Base-by-base conservation (phyloP, 1,284 basidiomycete species). In the Rhodotorula sp. region DNA sequence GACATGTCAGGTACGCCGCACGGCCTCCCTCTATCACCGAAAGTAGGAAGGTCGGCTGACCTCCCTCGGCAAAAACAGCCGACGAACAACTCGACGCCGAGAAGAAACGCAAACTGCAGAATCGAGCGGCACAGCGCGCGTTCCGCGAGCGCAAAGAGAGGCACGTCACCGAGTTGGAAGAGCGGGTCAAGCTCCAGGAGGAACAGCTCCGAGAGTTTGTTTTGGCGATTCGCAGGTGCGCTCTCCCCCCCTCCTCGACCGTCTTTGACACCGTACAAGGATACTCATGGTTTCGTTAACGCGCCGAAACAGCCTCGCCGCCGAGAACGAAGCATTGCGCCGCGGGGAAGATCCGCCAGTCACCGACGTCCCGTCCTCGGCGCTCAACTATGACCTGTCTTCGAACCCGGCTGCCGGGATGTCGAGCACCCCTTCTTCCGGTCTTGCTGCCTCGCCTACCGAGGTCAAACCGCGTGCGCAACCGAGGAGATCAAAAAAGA, bases 141-240 rank as follows among this genome's bases (percentile, higher is more conserved):
- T 76, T 76, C 49, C 66, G 75, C 16, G 75, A 76, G 61, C 69
- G 75, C 43, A 76, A 75, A 57, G 75, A 76, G 58, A 58, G 66
- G 43, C 70, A 71, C 31, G 43, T 72, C 10, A 15, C 62, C 3
- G 75, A 76, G 2, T 48, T 76, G 3, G 75, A 76, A 39, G 65
- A 59, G 43, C 47, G 58, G 23, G 73, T 73, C 16, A 54, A 56
- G 6, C 31, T 49, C 48, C 75, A 75, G 57, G 70, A 69, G 29
- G 52, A 54, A 1, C 57, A 71, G 57, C 62, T 76, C 23, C 43
- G 47, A 1, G 26, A 51, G 21, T 70, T 59, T 15, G 23, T 61
- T 3, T 58, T 58, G 3, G 26, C 69, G 16, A 57, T 72, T 12
- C 57, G 59, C 3, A 58, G 47, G 75, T 74, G 52, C 15, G 69